Evolutionary conservation across 768 basidiomycete genomes (phyloP).

Genomic region (Xanthoconium stramineum): DNA sequence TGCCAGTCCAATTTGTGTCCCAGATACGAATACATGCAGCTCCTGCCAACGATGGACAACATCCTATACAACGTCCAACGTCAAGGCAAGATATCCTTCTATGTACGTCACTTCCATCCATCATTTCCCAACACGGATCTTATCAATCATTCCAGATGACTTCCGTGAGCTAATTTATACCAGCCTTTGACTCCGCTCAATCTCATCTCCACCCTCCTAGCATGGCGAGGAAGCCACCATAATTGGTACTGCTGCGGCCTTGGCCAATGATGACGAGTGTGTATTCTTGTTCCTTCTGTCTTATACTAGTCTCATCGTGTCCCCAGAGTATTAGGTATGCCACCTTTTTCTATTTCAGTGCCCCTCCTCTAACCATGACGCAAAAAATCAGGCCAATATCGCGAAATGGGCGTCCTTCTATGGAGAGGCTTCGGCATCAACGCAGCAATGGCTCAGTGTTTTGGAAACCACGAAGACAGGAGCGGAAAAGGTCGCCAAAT

Average conservation of each 20-base stretch:
- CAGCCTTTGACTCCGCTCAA: background rate
- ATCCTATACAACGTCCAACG: constrained; percentile 89
- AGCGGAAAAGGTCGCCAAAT: constrained; percentile 87
- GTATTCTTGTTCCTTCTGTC: constrained; percentile 24
- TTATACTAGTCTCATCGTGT: constrained; percentile 6
- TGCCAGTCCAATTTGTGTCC: background rate
- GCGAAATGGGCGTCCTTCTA: constrained; percentile 86
- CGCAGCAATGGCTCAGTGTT: constrained; percentile 87
- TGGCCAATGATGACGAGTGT: constrained; percentile 82
- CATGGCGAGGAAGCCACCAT: constrained; percentile 91
- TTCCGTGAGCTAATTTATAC: constrained; percentile 49
- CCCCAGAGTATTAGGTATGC: constrained; percentile 67
- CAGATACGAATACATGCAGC: constrained; percentile 76
- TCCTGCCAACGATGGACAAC: constrained; percentile 82
- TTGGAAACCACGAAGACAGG: constrained; percentile 79
- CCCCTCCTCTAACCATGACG: background rate
- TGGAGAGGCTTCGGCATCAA: constrained; percentile 84
- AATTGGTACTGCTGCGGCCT: constrained; percentile 83
- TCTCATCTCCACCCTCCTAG: constrained; percentile 35
- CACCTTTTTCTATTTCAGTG: background rate
- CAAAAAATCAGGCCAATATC: constrained; percentile 70
- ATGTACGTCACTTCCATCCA: constrained; percentile 46
- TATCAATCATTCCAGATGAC: constrained; percentile 59
- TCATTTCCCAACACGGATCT: constrained; percentile 6
- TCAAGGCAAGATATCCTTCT: constrained; percentile 91